Percentiles rank a stretch among this genome's conserved stretches.
Conservation (phyloP, 768 basidiomycete species). For the Lentinula boryana region DNA sequence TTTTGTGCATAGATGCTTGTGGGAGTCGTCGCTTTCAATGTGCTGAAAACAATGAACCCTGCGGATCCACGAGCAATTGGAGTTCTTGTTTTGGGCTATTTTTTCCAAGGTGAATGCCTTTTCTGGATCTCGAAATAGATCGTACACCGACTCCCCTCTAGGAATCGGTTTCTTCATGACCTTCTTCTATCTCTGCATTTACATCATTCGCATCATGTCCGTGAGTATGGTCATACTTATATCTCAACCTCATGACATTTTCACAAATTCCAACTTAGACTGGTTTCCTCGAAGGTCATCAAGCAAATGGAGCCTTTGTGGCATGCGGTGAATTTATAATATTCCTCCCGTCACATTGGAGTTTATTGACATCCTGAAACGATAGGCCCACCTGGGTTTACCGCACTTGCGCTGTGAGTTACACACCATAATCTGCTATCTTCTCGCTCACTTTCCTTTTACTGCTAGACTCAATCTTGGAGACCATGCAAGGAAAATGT, state of each 20-base stretch:
- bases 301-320: constrained; percentile 43
- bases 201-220: constrained; percentile 39
- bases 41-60: constrained; percentile 28
- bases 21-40: constrained; percentile 40
- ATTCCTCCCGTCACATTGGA: not conserved
- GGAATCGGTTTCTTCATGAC: constrained; percentile 44
- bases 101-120: constrained; percentile 34
- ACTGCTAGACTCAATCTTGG: constrained; percentile 29
- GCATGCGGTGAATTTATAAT: constrained; percentile 22
- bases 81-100: constrained; percentile 37
- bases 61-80: constrained; percentile 31
- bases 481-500: constrained; percentile 31
- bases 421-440: not conserved
- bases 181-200: constrained; percentile 45
- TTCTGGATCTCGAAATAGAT: not conserved
- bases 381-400: constrained; percentile 39
- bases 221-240: constrained; percentile 15
- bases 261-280: constrained; percentile 21
- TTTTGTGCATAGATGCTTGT: constrained; percentile 32
- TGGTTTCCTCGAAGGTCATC: constrained; percentile 40
- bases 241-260: not conserved
- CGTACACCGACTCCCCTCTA: constrained; percentile 5
- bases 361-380: not conserved
- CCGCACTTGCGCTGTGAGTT: constrained; percentile 32
- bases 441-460: not conserved